Conservation (phyloP, 345 rosid genomes). For the Arabidopsis suecica region DNA sequence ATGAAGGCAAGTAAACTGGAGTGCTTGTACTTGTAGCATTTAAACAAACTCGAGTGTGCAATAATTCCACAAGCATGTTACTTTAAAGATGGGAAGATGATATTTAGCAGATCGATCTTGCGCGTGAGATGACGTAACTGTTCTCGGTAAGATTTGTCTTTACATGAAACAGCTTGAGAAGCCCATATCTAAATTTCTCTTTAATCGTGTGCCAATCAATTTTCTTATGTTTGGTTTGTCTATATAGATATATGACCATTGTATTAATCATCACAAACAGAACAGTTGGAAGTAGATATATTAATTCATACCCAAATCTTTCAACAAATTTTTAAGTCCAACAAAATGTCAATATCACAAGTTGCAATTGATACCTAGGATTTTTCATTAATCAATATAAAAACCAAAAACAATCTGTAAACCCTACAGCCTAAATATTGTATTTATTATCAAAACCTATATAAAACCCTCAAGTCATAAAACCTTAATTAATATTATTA, state of each 20-base stretch:
- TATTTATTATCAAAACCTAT: no score
- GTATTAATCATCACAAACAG: slow-evolving; percentile 5
- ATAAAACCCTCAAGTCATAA: no score
- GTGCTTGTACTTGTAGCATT: neutral
- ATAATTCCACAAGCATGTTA: slow-evolving; percentile 19
- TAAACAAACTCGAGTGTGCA: slow-evolving; percentile 11
- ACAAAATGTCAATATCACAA: slow-evolving; percentile 4
- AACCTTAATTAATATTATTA: no score
- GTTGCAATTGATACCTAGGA: neutral
- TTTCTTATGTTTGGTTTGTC: neutral
- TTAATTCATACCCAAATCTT: neutral
- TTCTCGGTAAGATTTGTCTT: slow-evolving; percentile 14
- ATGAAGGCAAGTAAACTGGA: neutral
- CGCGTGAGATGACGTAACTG: slow-evolving; percentile 23
- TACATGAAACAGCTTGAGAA: slow-evolving; percentile 18
- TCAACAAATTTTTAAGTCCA: neutral
- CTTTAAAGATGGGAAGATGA: slow-evolving; percentile 11
- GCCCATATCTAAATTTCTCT: neutral
- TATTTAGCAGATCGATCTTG: slow-evolving; percentile 15
- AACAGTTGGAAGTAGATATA: neutral
- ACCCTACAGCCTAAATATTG: no score
- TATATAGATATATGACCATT: neutral
- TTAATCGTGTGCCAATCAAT: neutral
- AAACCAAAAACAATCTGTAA: neutral
- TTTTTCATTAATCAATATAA: neutral